A percentile compares a stretch with the other conserved stretches of the same genome.
Conservation (phyloP, 140 eudicot genomes). For the Cichorium intybus region DNA sequence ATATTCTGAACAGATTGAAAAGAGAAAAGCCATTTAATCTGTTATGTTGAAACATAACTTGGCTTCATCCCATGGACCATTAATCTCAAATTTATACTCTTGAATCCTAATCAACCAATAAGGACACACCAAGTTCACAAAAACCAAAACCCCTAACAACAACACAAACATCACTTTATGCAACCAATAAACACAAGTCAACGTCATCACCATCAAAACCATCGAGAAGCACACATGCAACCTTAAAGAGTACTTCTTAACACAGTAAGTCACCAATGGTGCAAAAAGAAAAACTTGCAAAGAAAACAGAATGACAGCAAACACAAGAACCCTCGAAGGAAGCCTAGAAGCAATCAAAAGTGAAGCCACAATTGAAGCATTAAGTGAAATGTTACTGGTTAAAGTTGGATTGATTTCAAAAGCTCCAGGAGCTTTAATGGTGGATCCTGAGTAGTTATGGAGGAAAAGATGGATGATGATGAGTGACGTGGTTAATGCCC, state of each 20-base stretch:
- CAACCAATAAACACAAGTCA: slow-evolving; percentile 50
- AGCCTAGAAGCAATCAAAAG: slow-evolving; percentile 88
- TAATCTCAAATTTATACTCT: slow-evolving; percentile 92
- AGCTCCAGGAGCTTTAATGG: slow-evolving; percentile 79
- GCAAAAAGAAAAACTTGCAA: slow-evolving; percentile 89
- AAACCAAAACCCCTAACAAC: slow-evolving; percentile 55
- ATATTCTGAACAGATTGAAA: not conserved
- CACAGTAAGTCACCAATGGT: slow-evolving; percentile 71
- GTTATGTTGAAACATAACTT: slow-evolving; percentile 81
- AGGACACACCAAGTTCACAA: slow-evolving; percentile 80
- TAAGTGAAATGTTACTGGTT: slow-evolving; percentile 72
- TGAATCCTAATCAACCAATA: slow-evolving; percentile 92
- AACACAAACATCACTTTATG: slow-evolving; percentile 58
- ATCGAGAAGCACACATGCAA: slow-evolving; percentile 65
- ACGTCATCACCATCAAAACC: slow-evolving; percentile 56
- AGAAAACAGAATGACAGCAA: slow-evolving; percentile 84
- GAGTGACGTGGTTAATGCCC: slow-evolving; percentile 86
- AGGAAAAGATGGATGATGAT: slow-evolving; percentile 78
- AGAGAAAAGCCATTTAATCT: slow-evolving; percentile 40
- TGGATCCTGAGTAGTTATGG: slow-evolving; percentile 81
- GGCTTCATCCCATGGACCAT: slow-evolving; percentile 99
- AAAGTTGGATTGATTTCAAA: slow-evolving; percentile 52
- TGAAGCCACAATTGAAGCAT: slow-evolving; percentile 93
- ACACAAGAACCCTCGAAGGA: slow-evolving; percentile 83
- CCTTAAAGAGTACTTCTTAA: slow-evolving; percentile 67